Percentiles rank a stretch among this genome's conserved stretches.
phyloP scores from a whole-genome alignment of 2,329 filamentous ascomycete species.

The Knufia petricola region DNA sequence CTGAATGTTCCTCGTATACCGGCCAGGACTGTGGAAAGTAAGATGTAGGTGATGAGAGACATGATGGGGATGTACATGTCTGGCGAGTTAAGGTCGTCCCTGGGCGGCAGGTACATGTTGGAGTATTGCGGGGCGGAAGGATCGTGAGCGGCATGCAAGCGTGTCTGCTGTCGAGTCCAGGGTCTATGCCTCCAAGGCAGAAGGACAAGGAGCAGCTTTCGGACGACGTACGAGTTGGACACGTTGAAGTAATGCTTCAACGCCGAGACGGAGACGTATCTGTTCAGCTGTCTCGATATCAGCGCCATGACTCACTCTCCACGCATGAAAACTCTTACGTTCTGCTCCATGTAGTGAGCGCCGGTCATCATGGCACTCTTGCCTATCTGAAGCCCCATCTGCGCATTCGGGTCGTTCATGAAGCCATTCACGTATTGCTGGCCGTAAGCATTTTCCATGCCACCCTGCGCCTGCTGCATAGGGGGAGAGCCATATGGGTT shows the following conservation, averaged over 20 bases:
- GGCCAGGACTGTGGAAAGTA: conserved; percentile 81
- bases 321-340: conserved; percentile 48
- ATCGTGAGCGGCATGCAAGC: conserved; percentile 38
- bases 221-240: conserved; percentile 90
- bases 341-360: conserved; percentile 90
- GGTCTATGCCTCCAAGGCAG: conserved; percentile 97
- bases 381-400: conserved; percentile 89
- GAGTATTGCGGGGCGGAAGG: conserved; percentile 49
- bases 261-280: conserved; percentile 82
- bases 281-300: conserved; percentile 49
- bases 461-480: conserved; percentile 21
- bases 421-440: conserved; percentile 63
- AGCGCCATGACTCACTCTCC: conserved; percentile 9
- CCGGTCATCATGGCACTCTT: conserved; percentile 85
- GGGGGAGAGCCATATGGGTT: conserved; percentile 40
- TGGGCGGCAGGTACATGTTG: conserved; percentile 67
- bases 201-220: conserved; percentile 84
- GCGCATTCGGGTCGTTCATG: conserved; percentile 89
- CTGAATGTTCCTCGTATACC: conserved; percentile 86
- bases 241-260: conserved; percentile 99
- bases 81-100: conserved; percentile 93
- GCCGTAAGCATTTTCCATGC: conserved; percentile 39
- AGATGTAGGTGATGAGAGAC: conserved; percentile 95
- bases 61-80: conserved; percentile 99
- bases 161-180: conserved; percentile 81